Evolutionary conservation across 225 moss, liverwort and hornwort species (phyloP), one percentile per base, ranked within the genome.

Genomic region (Pseudisothecium myosuroides): DNA sequence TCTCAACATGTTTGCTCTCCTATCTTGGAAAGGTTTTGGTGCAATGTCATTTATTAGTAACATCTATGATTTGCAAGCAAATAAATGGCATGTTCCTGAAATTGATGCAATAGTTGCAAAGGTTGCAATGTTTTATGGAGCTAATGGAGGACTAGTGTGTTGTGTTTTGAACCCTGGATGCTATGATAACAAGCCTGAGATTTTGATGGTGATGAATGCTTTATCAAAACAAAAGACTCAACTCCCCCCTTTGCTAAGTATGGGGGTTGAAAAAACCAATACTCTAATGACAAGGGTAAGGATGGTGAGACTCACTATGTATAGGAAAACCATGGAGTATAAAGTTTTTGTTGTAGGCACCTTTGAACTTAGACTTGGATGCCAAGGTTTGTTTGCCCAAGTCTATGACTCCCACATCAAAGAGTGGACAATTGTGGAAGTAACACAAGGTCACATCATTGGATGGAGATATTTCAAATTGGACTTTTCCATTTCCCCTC

Each of bases 181-280:
- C 26, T 5, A 2, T 1, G 1, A 3, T 4, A 8, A 27, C 0
- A 3, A 13, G 2, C 3, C 0, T 9, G 1, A 0, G 3, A 28
- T 26, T 45, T 45, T 50, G 7, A 12, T 41, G 29, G 60, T 80
- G 29, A 60, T 80, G 29, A 81, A 59, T 39, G 7, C 11, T 27
- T 59, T 59, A 28, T 5, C 12, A 0, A 56, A 41, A 41, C 6
- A 60, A 0, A 60, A 60, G 19, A 28, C 0, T 1, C 14, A 58
- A 60, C 59, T 80, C 32, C 62, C 32, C 13, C 62, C 18, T 43
- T 45, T 81, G 29, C 0, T 32, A 2, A 3, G 8, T 17, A 50
- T 20, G 7, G 19, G 4, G n/a, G n/a, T 0, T 16, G 8, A 5
- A 61, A 11, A 43, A 43, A 2, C 5, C 9, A 16, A 43, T 6